Evolutionary conservation across 192 early-diverging fungal species (phyloP), one percentile per base, ranked within the genome.

Genomic region (Coemansia sp.): DNA sequence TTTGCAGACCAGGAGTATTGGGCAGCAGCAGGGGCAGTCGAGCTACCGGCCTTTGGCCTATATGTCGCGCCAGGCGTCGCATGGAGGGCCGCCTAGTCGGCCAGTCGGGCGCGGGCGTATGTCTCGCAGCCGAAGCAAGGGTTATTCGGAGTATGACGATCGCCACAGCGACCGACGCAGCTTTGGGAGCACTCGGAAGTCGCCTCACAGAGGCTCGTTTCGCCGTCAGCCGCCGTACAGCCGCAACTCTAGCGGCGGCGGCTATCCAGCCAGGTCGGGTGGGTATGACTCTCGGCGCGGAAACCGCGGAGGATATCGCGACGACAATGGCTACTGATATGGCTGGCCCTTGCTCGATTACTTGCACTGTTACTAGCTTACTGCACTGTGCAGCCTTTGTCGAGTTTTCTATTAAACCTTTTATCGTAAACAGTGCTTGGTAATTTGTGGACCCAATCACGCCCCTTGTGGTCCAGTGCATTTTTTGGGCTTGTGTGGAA

Each of bases 31-130:
- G 16, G 26, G 20, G 18, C 66, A 50, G 31, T 81, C 78, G 2
- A 39, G 61, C 24, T 81, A 81, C 45, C 65, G 78, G 1, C 78
- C 78, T 60, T 46, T 81, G 50, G 66, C 58, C 20, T 81, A 75
- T 35, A 72, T 81, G 78, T 60, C 73, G 16, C 43, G 39, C 9
- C 37, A 58, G 33, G 8, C 55, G 36, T 26, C 35, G 23, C 66
- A n/a, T 31, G 13, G 28, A 10, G 26, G 51, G 0, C 26, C 26
- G 7, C 51, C 14, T 11, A 55, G 51, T 14, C 51, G 51, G 28
- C 51, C 51, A 55, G 51, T 28, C 2, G 51, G 51, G 16, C 51
- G 51, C 28, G 48, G 9, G 18, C 48, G 48, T n/a, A 14, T 55
- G 28, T 55, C 51, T 14, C 39, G 72, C n/a, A 80, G 77, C 59